Evolutionary conservation across 2,329 filamentous ascomycete species (phyloP).

Genomic region (Didymella exigua): DNA sequence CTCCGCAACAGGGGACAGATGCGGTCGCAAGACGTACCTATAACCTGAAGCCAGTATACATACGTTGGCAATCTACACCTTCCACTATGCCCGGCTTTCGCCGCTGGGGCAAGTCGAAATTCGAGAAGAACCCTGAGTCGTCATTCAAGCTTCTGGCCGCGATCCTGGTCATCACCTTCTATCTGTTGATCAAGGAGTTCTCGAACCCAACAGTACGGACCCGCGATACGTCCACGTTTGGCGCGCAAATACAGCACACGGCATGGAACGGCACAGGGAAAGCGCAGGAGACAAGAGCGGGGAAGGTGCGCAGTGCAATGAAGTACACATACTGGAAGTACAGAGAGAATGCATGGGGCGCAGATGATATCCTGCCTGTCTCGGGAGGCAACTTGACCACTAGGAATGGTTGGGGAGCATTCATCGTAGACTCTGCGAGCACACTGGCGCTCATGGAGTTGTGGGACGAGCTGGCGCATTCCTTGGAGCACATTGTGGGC

Average conservation of each 20-base stretch:
- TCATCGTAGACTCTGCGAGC: conserved; percentile 50
- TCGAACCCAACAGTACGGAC: conserved; percentile 37
- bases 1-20: conserved; percentile 32
- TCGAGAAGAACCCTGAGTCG: conserved; percentile 49
- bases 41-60: conserved; percentile 24
- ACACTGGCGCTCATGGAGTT: conserved; percentile 51
- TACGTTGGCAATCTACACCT: conserved; percentile 12
- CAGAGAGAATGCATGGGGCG: conserved; percentile 48
- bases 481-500: conserved; percentile 47
- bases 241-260: conserved; percentile 42
- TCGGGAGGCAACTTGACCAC: conserved; percentile 43
- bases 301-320: conserved; percentile 48
- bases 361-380: conserved; percentile 49
- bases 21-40: conserved; percentile 26
- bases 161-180: conserved; percentile 48
- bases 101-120: conserved; percentile 46
- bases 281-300: conserved; percentile 43
- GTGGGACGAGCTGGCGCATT: conserved; percentile 50
- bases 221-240: conserved; percentile 17
- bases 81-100: conserved; percentile 44
- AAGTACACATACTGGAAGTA: conserved; percentile 50
- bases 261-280: conserved; percentile 45
- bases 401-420: conserved; percentile 52
- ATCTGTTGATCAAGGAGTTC: conserved; percentile 49
- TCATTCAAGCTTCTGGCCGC: conserved; percentile 51